These are phyloP conservation scores for Striga hermonthica DNA, from an alignment of 305 asterid species.

Conservation along the genomic window DNA sequence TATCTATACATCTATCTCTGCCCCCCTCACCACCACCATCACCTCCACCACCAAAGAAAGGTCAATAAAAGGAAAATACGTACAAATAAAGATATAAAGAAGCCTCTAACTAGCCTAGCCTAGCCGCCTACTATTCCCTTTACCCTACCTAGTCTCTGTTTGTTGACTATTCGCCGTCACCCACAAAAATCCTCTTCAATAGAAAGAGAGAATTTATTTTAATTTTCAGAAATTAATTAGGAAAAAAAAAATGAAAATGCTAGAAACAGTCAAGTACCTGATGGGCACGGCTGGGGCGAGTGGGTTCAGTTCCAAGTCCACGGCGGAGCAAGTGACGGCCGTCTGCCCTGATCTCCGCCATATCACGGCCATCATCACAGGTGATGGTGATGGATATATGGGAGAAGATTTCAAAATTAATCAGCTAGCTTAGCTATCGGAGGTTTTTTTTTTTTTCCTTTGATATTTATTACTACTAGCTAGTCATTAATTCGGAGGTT, in stretches of 20 bases:
- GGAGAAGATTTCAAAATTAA: too few species aligned
- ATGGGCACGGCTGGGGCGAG: constrained; percentile 74
- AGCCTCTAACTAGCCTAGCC: constrained; percentile 20
- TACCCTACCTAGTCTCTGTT: constrained; percentile 4
- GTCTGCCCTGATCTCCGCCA: constrained; percentile 46
- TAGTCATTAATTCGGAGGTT: background rate
- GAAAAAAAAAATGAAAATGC: constrained; percentile 42
- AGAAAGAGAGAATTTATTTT: background rate
- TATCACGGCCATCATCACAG: constrained; percentile 81
- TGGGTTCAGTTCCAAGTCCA: constrained; percentile 75
- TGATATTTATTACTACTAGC: background rate
- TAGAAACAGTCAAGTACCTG: constrained; percentile 71
- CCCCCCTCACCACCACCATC: background rate
- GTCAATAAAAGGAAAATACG: background rate
- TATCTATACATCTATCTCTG: constrained; percentile 25
- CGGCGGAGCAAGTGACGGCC: constrained; percentile 73
- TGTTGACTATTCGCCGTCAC: too few species aligned
- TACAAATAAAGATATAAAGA: too few species aligned
- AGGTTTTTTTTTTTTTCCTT: too few species aligned
- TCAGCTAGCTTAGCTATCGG: too few species aligned
- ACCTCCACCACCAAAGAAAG: constrained; percentile 21
- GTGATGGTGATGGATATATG: constrained; percentile 27
- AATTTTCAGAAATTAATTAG: too few species aligned
- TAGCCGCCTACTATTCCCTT: constrained; percentile 29
- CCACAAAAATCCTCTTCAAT: background rate